These are phyloP conservation scores for Salix suchowensis DNA, from an alignment of 345 rosid genomes.

Conservation along the genomic window DNA sequence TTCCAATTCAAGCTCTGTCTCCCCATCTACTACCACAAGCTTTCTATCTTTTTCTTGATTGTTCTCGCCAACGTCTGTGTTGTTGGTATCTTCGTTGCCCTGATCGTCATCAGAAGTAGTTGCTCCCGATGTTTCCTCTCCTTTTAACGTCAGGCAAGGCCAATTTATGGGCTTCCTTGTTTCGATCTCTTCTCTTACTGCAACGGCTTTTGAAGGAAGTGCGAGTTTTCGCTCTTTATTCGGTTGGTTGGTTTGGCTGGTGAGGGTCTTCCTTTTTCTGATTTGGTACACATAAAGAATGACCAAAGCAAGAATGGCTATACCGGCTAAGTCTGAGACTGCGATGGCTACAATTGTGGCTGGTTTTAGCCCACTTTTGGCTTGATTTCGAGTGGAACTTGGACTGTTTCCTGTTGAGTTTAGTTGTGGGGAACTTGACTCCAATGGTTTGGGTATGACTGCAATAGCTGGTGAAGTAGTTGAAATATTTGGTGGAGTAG, in stretches of 20 bases:
- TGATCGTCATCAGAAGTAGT: conserved; percentile 56
- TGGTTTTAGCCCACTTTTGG: conserved; percentile 54
- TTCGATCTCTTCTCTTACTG: conserved; percentile 16
- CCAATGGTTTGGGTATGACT: conserved; percentile 60
- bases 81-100: conserved; percentile 20
- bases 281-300: conserved; percentile 63
- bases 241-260: conserved; percentile 10
- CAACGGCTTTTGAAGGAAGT: conserved; percentile 20
- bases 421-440: not conserved
- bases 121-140: conserved; percentile 46
- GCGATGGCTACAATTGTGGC: conserved; percentile 62
- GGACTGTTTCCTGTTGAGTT: too few species aligned
- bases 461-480: conserved; percentile 84
- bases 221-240: conserved; percentile 15
- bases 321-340: conserved; percentile 58
- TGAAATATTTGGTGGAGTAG: conserved; percentile 62
- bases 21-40: conserved; percentile 64
- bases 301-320: conserved; percentile 51
- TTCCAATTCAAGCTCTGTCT: conserved; percentile 64
- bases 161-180: conserved; percentile 35
- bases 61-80: not conserved
- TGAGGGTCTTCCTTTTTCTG: conserved; percentile 41
- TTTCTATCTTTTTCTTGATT: conserved; percentile 35
- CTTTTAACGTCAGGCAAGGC: conserved; percentile 50
- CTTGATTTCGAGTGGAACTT: conserved; percentile 14